Evolutionary conservation across 805 yeast species (phyloP), one percentile per base, ranked within the genome.

Genomic region (Yamadazyma insecticola): DNA sequence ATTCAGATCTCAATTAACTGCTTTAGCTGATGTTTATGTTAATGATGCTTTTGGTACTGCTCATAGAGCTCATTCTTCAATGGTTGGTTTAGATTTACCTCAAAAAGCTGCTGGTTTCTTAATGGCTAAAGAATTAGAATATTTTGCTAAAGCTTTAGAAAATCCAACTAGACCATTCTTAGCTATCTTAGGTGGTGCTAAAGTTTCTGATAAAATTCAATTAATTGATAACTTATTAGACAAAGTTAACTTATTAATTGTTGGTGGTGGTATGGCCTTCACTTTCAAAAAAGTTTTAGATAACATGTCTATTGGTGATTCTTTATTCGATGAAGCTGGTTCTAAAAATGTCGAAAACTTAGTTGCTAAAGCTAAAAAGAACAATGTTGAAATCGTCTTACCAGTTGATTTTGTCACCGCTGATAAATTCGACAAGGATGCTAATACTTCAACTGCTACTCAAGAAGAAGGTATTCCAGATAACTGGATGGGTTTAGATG

Each of bases 191-290:
- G 98, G 98, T 66, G 98, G 98, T 74, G 98, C 98, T 56, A 92
- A 92, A 79, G 97, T 92, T 49, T 83, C 95, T 47, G 98, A 92
- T 72, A 92, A 92, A 82, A 92, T 92, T 60, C 97, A 87, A 74
- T 80, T 92, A 70, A 92, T 92, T 57, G 97, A 92, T 74, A 92
- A 89, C 80, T 74, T 79, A 67, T 77, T 90, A 57, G 92, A 90
- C 76, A 92, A 92, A 79, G 97, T 92, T 56, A 83, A 92, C 70
- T 68, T 81, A 44, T 75, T 92, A 63, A 87, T 92, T 70, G 80
- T 92, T 56, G 97, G 98, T 63, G 98, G 98, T 73, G 98, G 98
- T 72, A 92, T 92, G 98, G 92, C 98, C 41, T 92, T 90, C 83
- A 92, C 98, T 53, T 92, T 92, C 81, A 87, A 85, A 78, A 92